A percentile compares a stretch with the other conserved stretches of the same genome.
These are phyloP conservation scores for Phaeosphaeria sp. DNA, from an alignment of 2,329 filamentous ascomycete species.

Conservation along the genomic window DNA sequence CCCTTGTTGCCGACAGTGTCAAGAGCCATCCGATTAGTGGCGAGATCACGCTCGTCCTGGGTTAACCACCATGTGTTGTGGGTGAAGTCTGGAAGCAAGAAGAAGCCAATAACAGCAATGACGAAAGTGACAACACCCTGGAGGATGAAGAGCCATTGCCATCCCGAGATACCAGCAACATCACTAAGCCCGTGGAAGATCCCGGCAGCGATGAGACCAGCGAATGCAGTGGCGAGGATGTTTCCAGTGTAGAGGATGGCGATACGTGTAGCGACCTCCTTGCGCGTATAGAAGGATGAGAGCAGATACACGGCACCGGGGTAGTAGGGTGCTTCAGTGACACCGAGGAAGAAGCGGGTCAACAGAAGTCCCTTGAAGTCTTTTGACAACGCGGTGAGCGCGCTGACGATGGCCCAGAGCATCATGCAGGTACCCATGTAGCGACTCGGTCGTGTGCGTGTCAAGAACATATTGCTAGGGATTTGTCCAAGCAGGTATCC, in stretches of 20 bases:
- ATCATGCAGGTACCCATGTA: slow-evolving; percentile 45
- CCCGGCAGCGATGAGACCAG: slow-evolving; percentile 51
- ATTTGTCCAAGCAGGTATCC: slow-evolving; percentile 47
- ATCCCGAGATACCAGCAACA: slow-evolving; percentile 29
- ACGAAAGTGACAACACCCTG: slow-evolving; percentile 39
- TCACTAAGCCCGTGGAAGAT: slow-evolving; percentile 36
- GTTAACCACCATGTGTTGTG: slow-evolving; percentile 55
- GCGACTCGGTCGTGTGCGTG: slow-evolving; percentile 29
- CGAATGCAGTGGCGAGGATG: slow-evolving; percentile 51
- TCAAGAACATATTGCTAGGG: slow-evolving; percentile 12
- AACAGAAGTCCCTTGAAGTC: slow-evolving; percentile 53
- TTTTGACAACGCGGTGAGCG: slow-evolving; percentile 51
- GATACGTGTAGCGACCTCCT: slow-evolving; percentile 58
- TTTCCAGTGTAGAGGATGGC: slow-evolving; percentile 53
- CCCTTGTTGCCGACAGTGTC: slow-evolving; percentile 58
- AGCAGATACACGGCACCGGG: slow-evolving; percentile 47
- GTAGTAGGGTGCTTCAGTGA: slow-evolving; percentile 51
- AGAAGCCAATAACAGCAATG: slow-evolving; percentile 47
- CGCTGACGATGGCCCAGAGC: slow-evolving; percentile 52
- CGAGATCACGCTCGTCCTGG: slow-evolving; percentile 52
- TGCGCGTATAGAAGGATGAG: slow-evolving; percentile 47
- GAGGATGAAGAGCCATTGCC: slow-evolving; percentile 40
- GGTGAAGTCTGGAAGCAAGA: slow-evolving; percentile 48
- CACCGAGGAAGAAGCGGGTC: slow-evolving; percentile 52
- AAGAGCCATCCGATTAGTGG: slow-evolving; percentile 45